A percentile compares a stretch with the other conserved stretches of the same genome.
Evolutionary conservation across 768 basidiomycete genomes (phyloP).

Genomic region (Tulasnella sp.): DNA sequence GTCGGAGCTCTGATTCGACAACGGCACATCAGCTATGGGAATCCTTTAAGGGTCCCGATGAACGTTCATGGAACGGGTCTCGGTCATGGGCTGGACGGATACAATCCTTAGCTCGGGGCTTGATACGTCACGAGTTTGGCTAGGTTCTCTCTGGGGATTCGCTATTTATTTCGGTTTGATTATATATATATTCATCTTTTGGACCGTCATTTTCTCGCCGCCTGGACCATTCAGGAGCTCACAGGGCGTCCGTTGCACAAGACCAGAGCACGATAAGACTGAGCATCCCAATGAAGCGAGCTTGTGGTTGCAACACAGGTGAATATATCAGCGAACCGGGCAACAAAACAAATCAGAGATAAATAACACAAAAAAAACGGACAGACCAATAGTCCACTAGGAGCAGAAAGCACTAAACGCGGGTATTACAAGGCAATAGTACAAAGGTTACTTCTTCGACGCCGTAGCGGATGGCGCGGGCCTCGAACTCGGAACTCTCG

Average conservation of each 20-base stretch:
- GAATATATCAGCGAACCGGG: neutral
- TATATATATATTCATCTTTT: neutral
- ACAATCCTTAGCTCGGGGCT: neutral
- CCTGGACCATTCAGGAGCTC: too few relatives aligned
- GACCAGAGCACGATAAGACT: neutral
- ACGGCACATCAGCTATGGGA: slow-evolving; percentile 18
- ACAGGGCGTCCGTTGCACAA: too few relatives aligned
- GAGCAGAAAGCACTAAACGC: neutral
- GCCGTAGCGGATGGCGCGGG: neutral
- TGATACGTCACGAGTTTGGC: neutral
- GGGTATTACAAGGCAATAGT: neutral
- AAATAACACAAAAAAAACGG: neutral
- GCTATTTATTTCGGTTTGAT: neutral
- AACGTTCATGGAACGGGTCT: neutral
- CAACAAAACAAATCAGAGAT: neutral
- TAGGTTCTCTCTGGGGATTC: neutral
- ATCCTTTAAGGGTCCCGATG: slow-evolving; percentile 21
- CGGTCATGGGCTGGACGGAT: slow-evolving; percentile 23
- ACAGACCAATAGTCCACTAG: neutral
- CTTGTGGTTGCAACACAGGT: neutral
- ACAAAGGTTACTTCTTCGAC: neutral
- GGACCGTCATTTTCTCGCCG: neutral
- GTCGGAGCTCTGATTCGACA: slow-evolving; percentile 55
- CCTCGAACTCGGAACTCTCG: neutral
- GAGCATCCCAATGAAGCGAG: neutral